A percentile compares a stretch with the other conserved stretches of the same genome.
Conservation (phyloP, 306 rosid genomes). For the Trifolium subterraneum region DNA sequence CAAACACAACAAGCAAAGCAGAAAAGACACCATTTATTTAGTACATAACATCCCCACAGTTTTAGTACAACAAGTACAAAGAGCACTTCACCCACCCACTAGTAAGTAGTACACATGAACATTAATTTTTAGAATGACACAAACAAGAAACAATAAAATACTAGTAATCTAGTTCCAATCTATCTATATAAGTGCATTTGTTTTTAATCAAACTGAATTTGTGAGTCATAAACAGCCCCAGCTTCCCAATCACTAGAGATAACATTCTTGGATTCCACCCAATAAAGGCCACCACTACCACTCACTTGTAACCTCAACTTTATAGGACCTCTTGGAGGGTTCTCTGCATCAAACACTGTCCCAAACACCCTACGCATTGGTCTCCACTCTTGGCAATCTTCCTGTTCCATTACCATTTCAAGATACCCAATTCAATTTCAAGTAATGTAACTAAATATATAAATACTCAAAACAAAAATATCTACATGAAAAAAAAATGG, state of each 20-base stretch:
- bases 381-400: conserved; percentile 68
- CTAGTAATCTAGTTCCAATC: conserved; percentile 11
- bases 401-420: conserved; percentile 54
- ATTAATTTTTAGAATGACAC: conserved; percentile 19
- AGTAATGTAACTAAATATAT: neutral
- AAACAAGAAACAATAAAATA: conserved; percentile 23
- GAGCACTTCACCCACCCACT: conserved; percentile 24
- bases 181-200: neutral
- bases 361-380: conserved; percentile 76
- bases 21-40: conserved; percentile 21
- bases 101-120: conserved; percentile 19
- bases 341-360: conserved; percentile 70
- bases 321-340: conserved; percentile 63
- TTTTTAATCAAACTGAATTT: conserved; percentile 56
- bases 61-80: conserved; percentile 16
- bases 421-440: conserved; percentile 35
- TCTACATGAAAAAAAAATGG: neutral
- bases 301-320: conserved; percentile 65
- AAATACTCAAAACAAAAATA: neutral
- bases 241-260: conserved; percentile 72
- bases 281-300: conserved; percentile 49
- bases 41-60: conserved; percentile 24
- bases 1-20: neutral
- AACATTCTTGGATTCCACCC: conserved; percentile 59
- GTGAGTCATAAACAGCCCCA: conserved; percentile 66